Conservation (phyloP, 306 rosid species). For the Pyrus bretschneideri region DNA sequence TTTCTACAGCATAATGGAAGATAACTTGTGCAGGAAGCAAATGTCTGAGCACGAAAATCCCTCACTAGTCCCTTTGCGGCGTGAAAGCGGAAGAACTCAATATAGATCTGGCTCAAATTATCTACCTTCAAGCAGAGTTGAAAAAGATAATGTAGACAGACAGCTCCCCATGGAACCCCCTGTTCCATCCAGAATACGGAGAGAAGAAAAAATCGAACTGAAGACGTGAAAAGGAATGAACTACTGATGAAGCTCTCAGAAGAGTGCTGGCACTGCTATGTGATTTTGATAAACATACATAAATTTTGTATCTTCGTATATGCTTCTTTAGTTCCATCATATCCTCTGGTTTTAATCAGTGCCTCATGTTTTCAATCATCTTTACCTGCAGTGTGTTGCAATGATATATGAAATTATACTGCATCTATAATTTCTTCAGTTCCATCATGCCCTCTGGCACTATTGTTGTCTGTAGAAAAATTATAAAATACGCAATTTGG, state of each 20-base stretch:
- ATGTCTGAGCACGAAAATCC: not conserved
- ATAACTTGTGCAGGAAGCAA: slow-evolving; percentile 19
- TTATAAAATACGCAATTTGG: too few species aligned
- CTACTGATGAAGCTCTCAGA: not conserved
- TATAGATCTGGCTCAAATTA: slow-evolving; percentile 17
- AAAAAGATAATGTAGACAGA: not conserved
- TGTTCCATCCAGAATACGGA: slow-evolving; percentile 11
- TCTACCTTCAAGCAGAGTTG: slow-evolving; percentile 15
- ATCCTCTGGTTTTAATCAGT: not conserved
- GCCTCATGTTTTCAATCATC: not conserved
- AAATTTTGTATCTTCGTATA: not conserved
- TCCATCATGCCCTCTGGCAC: not conserved
- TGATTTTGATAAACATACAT: not conserved
- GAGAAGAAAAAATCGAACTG: slow-evolving; percentile 9
- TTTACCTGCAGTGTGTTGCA: not conserved
- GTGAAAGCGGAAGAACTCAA: slow-evolving; percentile 24
- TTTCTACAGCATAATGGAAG: slow-evolving; percentile 30
- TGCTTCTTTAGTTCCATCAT: not conserved
- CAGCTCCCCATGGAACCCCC: slow-evolving; percentile 34
- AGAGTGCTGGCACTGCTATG: not conserved
- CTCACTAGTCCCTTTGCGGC: slow-evolving; percentile 29
- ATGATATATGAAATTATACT: not conserved
- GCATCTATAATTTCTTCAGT: not conserved
- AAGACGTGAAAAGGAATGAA: not conserved
- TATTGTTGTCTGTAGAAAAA: not conserved